Percentiles rank a stretch among this genome's conserved stretches.
These are phyloP conservation scores for Schizosaccharomyces lindneri DNA, from an alignment of 805 yeast genomes.

Conservation along the genomic window DNA sequence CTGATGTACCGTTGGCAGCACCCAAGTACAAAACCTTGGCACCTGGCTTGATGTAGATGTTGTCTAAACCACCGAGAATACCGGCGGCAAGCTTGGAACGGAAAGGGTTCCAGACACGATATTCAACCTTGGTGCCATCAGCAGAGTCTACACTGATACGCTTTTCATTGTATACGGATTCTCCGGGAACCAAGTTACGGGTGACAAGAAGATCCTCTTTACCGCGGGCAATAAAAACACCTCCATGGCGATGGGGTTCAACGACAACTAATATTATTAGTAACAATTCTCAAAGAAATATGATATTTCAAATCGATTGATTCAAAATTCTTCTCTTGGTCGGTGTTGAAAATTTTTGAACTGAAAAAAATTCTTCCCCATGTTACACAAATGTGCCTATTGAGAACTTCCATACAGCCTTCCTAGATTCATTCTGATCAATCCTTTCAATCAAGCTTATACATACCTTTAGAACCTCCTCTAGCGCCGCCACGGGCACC, in stretches of 20 bases:
- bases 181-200: conserved; percentile 94
- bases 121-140: conserved; percentile 60
- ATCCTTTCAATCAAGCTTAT: too few relatives aligned
- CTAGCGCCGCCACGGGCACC: conserved; percentile 21
- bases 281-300: neutral
- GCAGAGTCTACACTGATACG: conserved; percentile 86
- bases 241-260: conserved; percentile 97
- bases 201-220: conserved; percentile 95
- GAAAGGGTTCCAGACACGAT: conserved; percentile 99
- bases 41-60: conserved; percentile 91
- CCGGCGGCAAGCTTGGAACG: conserved; percentile 99
- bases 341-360: neutral
- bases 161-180: conserved; percentile 95
- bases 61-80: conserved; percentile 98
- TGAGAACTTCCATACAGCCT: too few relatives aligned
- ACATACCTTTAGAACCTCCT: conserved; percentile 6
- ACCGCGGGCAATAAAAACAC: conserved; percentile 95
- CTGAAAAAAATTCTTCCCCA: neutral
- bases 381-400: neutral
- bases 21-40: conserved; percentile 91
- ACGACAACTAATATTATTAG: conserved; percentile 35
- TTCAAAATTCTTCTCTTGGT: too few relatives aligned
- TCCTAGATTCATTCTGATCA: too few relatives aligned
- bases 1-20: conserved; percentile 99
- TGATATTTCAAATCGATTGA: too few relatives aligned